A percentile compares a stretch with the other conserved stretches of the same genome.
These are phyloP conservation scores for Tetrapisispora fleetii DNA, from an alignment of 805 yeast species.

Conservation along the genomic window DNA sequence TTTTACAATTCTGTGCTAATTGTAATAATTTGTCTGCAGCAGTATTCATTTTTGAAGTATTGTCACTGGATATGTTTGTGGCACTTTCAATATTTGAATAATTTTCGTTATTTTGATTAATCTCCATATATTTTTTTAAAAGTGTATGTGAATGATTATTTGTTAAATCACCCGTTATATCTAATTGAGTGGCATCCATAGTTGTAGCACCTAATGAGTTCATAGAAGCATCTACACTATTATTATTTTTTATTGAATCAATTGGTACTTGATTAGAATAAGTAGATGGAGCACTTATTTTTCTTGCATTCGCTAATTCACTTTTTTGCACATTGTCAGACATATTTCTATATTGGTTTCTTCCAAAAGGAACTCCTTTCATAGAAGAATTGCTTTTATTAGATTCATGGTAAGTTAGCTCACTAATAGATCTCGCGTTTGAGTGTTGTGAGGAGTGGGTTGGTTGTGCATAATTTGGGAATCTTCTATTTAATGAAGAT, in stretches of 20 bases:
- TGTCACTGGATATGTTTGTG: background rate
- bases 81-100: too few species aligned
- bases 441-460: constrained; percentile 13
- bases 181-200: constrained; percentile 7
- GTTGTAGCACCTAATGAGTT: background rate
- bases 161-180: constrained; percentile 24
- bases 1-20: background rate
- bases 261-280: background rate
- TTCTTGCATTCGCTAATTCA: constrained; percentile 6
- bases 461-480: constrained; percentile 27
- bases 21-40: background rate
- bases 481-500: constrained; percentile 11
- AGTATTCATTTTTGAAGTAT: background rate
- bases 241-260: background rate
- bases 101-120: background rate
- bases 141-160: constrained; percentile 17
- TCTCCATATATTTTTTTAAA: constrained; percentile 20
- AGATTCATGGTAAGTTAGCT: constrained; percentile 10
- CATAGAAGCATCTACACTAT: background rate
- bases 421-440: constrained; percentile 20
- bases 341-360: background rate
- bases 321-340: background rate
- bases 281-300: constrained; percentile 19
- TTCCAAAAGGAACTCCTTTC: constrained; percentile 1
- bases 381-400: background rate